These are phyloP conservation scores for Ceratobasidium sp. DNA, from an alignment of 1,284 basidiomycete genomes.

Conservation along the genomic window DNA sequence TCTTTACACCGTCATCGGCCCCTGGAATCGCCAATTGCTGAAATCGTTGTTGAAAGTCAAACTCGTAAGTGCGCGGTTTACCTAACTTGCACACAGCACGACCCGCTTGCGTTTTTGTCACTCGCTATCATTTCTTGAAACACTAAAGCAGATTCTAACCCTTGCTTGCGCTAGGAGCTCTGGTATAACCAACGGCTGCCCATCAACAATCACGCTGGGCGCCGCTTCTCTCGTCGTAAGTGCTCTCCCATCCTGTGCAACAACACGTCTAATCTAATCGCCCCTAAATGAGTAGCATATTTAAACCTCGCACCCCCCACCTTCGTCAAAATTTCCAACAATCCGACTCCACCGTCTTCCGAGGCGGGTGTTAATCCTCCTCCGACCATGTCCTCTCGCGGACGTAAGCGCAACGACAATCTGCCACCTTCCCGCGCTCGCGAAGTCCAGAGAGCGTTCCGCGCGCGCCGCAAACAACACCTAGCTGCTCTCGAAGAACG, in stretches of 20 bases:
- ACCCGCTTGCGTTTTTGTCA: slow-evolving; percentile 11
- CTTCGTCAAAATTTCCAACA: slow-evolving; percentile 43
- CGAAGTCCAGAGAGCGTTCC: slow-evolving; percentile 92
- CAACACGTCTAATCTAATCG: slow-evolving; percentile 29
- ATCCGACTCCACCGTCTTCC: slow-evolving; percentile 42
- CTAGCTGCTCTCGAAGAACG: slow-evolving; percentile 85
- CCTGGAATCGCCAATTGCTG: slow-evolving; percentile 44
- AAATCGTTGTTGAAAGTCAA: slow-evolving; percentile 26
- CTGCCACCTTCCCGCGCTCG: slow-evolving; percentile 91
- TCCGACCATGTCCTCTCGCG: slow-evolving; percentile 60
- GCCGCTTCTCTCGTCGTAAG: slow-evolving; percentile 19
- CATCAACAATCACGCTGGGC: slow-evolving; percentile 16
- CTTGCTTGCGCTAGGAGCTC: slow-evolving; percentile 15
- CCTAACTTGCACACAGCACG: slow-evolving; percentile 17
- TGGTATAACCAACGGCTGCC: slow-evolving; percentile 10
- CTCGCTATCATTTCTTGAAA: too few species aligned
- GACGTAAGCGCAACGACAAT: slow-evolving; percentile 90
- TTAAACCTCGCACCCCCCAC: slow-evolving; percentile 16
- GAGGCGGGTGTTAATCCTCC: slow-evolving; percentile 44
- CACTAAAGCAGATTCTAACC: slow-evolving; percentile 23
- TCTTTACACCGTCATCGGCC: slow-evolving; percentile 20
- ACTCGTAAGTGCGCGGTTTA: slow-evolving; percentile 30
- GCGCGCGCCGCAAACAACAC: slow-evolving; percentile 88
- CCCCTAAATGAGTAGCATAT: slow-evolving; percentile 32
- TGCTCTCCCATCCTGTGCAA: neutral